Conservation (phyloP, 805 yeast species). For the Candida ovalis region DNA sequence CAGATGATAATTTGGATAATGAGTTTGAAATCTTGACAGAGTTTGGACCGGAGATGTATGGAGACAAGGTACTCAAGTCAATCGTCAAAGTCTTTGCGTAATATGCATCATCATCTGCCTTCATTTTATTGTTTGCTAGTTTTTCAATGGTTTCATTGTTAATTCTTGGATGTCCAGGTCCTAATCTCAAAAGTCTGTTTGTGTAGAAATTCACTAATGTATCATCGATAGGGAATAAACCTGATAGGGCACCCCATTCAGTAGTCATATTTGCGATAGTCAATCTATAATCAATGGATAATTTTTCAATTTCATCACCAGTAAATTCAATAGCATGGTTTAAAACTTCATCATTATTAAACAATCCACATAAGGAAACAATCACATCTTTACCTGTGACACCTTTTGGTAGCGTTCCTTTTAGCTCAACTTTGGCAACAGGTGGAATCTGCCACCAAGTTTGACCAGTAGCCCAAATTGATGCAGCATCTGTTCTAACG, state of each 20-base stretch:
- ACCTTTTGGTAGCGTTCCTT: slow-evolving; percentile 78
- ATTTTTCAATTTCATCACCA: slow-evolving; percentile 69
- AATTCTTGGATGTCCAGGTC: slow-evolving; percentile 73
- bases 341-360: slow-evolving; percentile 88
- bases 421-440: slow-evolving; percentile 87
- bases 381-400: slow-evolving; percentile 96
- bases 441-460: slow-evolving; percentile 99
- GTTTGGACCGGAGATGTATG: slow-evolving; percentile 94
- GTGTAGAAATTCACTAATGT: slow-evolving; percentile 76
- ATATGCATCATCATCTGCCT: slow-evolving; percentile 71
- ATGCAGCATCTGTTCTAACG: slow-evolving; percentile 97
- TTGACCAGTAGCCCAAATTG: slow-evolving; percentile 99
- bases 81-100: slow-evolving; percentile 86
- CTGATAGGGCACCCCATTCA: slow-evolving; percentile 98
- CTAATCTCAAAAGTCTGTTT: slow-evolving; percentile 44
- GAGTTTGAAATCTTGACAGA: slow-evolving; percentile 90
- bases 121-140: slow-evolving; percentile 38
- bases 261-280: slow-evolving; percentile 98
- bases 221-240: slow-evolving; percentile 93
- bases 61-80: slow-evolving; percentile 77
- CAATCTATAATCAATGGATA: slow-evolving; percentile 78
- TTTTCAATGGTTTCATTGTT: slow-evolving; percentile 55
- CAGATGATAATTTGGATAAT: slow-evolving; percentile 64
- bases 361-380: slow-evolving; percentile 90
- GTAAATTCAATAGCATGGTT: slow-evolving; percentile 93